These are phyloP conservation scores for Geotrichum europaeum DNA, from an alignment of 1,139 yeast species.

Conservation along the genomic window DNA sequence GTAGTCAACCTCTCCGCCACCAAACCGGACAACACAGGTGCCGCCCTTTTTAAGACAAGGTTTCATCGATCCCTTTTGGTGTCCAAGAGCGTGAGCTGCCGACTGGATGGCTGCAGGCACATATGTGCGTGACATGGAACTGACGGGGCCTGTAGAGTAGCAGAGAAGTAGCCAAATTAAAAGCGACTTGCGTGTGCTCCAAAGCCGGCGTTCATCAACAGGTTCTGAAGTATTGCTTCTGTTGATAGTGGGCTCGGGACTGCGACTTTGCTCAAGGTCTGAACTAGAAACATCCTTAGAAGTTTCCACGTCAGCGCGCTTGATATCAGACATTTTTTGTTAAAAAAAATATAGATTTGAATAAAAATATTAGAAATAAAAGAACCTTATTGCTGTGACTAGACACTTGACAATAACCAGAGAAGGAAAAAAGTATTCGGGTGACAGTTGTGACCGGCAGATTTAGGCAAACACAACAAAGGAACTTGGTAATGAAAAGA, in stretches of 20 bases:
- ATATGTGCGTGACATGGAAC: conserved; percentile 42
- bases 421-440: not conserved
- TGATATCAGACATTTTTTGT: not conserved
- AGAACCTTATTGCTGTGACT: not conserved
- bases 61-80: conserved; percentile 23
- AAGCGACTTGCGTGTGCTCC: conserved; percentile 19
- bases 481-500: not conserved
- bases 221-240: not conserved
- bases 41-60: conserved; percentile 35
- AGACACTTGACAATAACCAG: not conserved
- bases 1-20: conserved; percentile 37
- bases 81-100: conserved; percentile 37
- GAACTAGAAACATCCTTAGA: not conserved
- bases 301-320: not conserved
- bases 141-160: conserved; percentile 41
- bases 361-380: not conserved
- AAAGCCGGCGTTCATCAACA: conserved; percentile 7
- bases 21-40: conserved; percentile 41
- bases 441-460: not conserved
- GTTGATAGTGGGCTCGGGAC: not conserved
- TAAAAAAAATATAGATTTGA: too few relatives aligned
- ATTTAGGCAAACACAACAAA: not conserved
- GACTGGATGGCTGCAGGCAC: conserved; percentile 44
- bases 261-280: not conserved
- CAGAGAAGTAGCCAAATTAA: conserved; percentile 35